A percentile compares a stretch with the other conserved stretches of the same genome.
These are phyloP conservation scores for Solanum sejunctum DNA, from an alignment of 257 asterid species.

Conservation along the genomic window DNA sequence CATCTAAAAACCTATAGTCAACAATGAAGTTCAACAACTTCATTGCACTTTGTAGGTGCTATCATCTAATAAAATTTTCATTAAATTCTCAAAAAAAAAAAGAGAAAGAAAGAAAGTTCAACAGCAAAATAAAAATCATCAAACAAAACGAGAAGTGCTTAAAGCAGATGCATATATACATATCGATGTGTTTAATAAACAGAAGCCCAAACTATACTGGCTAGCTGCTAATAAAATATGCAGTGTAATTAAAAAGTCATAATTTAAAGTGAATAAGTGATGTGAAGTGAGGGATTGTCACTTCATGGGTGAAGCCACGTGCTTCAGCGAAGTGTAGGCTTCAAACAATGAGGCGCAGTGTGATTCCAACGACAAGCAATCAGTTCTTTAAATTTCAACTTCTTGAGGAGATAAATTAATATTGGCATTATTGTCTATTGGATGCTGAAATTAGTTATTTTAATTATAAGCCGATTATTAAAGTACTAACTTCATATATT, in stretches of 20 bases:
- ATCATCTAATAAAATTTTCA: not conserved
- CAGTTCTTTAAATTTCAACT: not conserved
- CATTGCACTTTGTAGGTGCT: not conserved
- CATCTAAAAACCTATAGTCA: not conserved
- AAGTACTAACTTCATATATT: not conserved
- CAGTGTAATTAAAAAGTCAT: not conserved
- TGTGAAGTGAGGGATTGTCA: not conserved
- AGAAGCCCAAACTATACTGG: not conserved
- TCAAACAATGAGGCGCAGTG: not conserved
- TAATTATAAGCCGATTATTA: not conserved
- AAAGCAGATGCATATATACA: not conserved
- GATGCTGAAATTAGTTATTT: not conserved
- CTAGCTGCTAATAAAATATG: not conserved
- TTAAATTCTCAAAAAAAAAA: not conserved
- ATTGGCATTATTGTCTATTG: not conserved
- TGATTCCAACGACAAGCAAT: not conserved
- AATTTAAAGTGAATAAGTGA: not conserved
- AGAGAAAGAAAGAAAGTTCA: not conserved
- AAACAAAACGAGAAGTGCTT: not conserved
- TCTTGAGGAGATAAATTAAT: not conserved
- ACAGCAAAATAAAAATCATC: not conserved
- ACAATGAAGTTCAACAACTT: not conserved
- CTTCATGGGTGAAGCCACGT: not conserved
- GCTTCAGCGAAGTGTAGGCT: not conserved
- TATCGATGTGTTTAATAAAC: not conserved